Evolutionary conservation across 2,329 filamentous ascomycete genomes (phyloP), one percentile per base, ranked within the genome.

Genomic region (Epichloe gansuensis): DNA sequence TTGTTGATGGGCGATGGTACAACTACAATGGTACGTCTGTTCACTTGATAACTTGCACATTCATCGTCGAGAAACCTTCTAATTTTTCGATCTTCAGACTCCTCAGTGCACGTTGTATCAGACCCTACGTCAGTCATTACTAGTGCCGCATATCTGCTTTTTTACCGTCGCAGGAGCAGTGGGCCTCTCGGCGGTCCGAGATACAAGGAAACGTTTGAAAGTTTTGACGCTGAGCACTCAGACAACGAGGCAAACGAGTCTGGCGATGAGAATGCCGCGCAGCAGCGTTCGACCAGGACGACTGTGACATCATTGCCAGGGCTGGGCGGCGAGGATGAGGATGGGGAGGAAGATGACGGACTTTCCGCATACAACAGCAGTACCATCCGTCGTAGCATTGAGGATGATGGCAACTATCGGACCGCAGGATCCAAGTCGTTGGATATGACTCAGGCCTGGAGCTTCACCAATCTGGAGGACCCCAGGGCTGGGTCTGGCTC

Each of bases 1-100:
- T 95, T 68, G 75, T 87, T 55, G 89, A 95, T 62, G 79, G 79
- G 53, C 76, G 86, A 66, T 98, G 93, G 93, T 96, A 96, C 66
- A 87, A 94, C 59, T 97, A 94, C 67, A 97, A 98, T 66, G 91
- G 90, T 93, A 74, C 69, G 83, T 69, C 23, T 31, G 27, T 31
- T 42, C 36, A 21, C 31, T 6, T 25, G 12, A 36, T 27, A 17
- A 5, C 6, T 41, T 13, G 17, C 35, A 23, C 11, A 15, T 25
- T 34, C 25, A 13, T 34, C 8, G 48, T 39, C n/a, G 36, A 17
- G 17, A 23, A 42, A 21, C 6, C 39, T 36, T 41, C 43, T 49
- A 25, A 39, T 15, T 7, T 41, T 17, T 44, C 17, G 36, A 27
- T 12, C 46, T 41, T 15, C 60, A 95, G 90, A 96, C 68, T 86